Evolutionary conservation across 2,329 filamentous ascomycete species (phyloP).

Genomic region (Xylaria sp.): DNA sequence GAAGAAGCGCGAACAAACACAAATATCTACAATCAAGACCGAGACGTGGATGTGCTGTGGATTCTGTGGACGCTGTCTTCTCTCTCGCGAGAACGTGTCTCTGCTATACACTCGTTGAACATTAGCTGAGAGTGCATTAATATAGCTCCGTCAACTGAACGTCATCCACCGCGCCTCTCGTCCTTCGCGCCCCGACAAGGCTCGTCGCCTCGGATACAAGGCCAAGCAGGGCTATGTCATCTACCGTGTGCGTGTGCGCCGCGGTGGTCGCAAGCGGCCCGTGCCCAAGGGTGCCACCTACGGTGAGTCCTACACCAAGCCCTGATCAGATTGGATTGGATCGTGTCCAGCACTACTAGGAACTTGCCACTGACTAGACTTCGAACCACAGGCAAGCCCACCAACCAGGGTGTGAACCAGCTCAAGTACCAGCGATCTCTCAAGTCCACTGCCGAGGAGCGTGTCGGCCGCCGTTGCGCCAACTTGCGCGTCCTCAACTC

Average conservation of each 20-base stretch:
- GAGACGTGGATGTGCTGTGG: conserved; percentile 51
- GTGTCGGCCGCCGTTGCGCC: conserved; percentile 98
- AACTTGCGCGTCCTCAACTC: conserved; percentile 99
- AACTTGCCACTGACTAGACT: conserved; percentile 32
- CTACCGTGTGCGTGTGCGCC: conserved; percentile 98
- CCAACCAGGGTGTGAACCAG: conserved; percentile 99
- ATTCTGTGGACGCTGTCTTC: conserved; percentile 52
- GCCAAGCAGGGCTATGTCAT: conserved; percentile 99
- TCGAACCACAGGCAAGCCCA: conserved; percentile 85
- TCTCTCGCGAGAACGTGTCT: conserved; percentile 60
- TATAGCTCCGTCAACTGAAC: conserved; percentile 99
- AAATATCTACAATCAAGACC: conserved; percentile 46
- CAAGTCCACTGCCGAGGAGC: conserved; percentile 97
- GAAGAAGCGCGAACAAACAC: conserved; percentile 44
- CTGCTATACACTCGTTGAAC: conserved; percentile 99
- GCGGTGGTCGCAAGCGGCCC: conserved; percentile 98
- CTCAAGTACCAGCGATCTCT: conserved; percentile 99
- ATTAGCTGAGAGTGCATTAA: conserved; percentile 99
- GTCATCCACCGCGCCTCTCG: conserved; percentile 99
- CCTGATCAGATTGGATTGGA: not conserved
- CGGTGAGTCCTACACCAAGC: conserved; percentile 69
- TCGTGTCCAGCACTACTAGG: not conserved
- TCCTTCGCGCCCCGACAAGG: conserved; percentile 99
- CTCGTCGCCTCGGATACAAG: conserved; percentile 99
- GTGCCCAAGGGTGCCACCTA: conserved; percentile 98